These are phyloP conservation scores for Ceratocystis huliohia DNA, from an alignment of 2,329 filamentous ascomycete species.

Conservation along the genomic window DNA sequence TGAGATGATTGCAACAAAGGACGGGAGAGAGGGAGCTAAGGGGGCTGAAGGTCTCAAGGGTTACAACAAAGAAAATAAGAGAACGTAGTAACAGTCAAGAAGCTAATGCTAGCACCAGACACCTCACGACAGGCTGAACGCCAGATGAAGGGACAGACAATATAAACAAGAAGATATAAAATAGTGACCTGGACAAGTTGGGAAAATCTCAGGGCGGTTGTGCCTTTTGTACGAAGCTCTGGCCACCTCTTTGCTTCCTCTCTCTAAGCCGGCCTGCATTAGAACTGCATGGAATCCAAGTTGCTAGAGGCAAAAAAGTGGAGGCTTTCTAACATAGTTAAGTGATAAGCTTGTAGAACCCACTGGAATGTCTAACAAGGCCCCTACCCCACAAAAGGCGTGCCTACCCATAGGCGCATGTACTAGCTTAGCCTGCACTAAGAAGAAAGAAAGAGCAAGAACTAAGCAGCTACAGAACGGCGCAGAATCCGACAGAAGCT, in stretches of 20 bases:
- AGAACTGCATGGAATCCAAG: constrained; percentile 1
- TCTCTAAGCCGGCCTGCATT: not conserved
- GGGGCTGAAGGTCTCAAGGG: not conserved
- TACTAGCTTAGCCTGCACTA: not conserved
- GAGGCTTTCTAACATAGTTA: not conserved
- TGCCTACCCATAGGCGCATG: not conserved
- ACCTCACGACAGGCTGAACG: no score
- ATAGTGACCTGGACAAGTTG: not conserved
- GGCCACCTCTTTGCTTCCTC: not conserved
- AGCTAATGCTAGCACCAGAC: not conserved
- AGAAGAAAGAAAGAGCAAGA: no score
- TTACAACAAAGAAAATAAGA: not conserved
- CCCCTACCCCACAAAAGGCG: not conserved
- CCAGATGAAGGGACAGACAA: not conserved
- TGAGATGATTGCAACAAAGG: not conserved
- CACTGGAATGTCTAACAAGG: not conserved
- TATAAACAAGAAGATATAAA: not conserved
- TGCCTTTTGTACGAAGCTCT: constrained; percentile 14
- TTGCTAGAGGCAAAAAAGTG: constrained; percentile 8
- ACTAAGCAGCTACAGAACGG: constrained; percentile 6
- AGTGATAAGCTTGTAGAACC: constrained; percentile 8
- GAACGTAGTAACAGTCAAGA: not conserved
- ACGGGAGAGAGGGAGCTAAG: not conserved
- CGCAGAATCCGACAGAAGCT: constrained; percentile 20
- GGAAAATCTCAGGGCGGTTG: not conserved